Percentiles rank a stretch among this genome's conserved stretches.
Conservation (phyloP, 75 land plant genomes). For the Adiantum capillusveneris region DNA sequence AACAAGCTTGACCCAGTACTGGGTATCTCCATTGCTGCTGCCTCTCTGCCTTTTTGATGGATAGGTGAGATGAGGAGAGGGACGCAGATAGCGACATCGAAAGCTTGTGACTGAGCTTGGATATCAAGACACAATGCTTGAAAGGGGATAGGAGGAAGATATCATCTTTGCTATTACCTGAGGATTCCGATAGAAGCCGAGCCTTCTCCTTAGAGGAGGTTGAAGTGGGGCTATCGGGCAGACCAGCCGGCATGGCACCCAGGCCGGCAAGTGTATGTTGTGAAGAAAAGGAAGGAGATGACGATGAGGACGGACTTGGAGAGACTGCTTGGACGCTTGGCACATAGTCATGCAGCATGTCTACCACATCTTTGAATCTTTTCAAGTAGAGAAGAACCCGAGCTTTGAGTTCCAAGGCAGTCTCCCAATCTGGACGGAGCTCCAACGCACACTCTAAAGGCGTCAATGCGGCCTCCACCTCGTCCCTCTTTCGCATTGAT, state of each 20-base stretch:
- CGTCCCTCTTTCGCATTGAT: constrained; percentile 1
- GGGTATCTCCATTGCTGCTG: constrained; percentile 46
- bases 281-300: background rate
- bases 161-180: too few species aligned
- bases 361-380: constrained; percentile 63
- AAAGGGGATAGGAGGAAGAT: too few species aligned
- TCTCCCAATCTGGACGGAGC: constrained; percentile 44
- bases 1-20: constrained; percentile 43
- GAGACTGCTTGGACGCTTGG: constrained; percentile 34
- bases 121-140: too few species aligned
- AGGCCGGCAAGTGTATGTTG: too few species aligned
- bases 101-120: too few species aligned
- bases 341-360: constrained; percentile 66
- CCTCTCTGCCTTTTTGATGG: constrained; percentile 30
- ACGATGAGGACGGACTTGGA: background rate
- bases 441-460: constrained; percentile 58
- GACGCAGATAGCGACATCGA: too few species aligned
- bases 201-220: too few species aligned
- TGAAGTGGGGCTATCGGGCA: too few species aligned
- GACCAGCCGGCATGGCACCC: too few species aligned
- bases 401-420: constrained; percentile 64
- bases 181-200: too few species aligned
- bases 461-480: constrained; percentile 31
- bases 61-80: too few species aligned
- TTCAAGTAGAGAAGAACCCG: constrained; percentile 44